phyloP scores from a whole-genome alignment of 257 asterid genomes.

The Petunia secreta region DNA sequence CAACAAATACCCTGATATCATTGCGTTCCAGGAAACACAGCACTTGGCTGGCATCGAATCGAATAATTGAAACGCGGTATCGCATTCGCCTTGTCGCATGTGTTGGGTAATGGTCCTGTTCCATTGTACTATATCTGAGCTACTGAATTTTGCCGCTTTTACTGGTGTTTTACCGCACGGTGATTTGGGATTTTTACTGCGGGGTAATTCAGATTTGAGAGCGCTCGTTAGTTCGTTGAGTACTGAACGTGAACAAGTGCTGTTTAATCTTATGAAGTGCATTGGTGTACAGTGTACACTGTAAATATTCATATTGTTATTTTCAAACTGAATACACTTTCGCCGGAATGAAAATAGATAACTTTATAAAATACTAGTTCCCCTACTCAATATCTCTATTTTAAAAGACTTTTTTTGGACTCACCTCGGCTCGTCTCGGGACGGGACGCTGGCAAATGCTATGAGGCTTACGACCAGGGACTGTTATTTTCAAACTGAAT shows the following conservation, averaged over 20 bases:
- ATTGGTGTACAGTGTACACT: constrained; percentile 44
- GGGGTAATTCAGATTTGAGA: constrained; percentile 8
- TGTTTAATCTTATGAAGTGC: constrained; percentile 47
- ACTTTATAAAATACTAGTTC: too few species aligned
- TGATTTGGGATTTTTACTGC: neutral
- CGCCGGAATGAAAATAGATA: too few species aligned
- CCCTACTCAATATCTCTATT: too few species aligned
- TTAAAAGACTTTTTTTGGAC: too few species aligned
- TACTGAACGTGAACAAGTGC: constrained; percentile 37
- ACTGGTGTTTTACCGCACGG: constrained; percentile 33
- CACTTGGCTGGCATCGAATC: constrained; percentile 70
- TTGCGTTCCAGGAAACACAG: constrained; percentile 73
- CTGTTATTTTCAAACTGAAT: too few species aligned
- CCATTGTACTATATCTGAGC: constrained; percentile 68
- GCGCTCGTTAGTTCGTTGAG: constrained; percentile 2
- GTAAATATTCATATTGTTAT: neutral
- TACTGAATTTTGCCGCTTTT: constrained; percentile 29
- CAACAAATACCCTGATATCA: constrained; percentile 74
- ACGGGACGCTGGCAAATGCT: too few species aligned
- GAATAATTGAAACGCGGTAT: constrained; percentile 68
- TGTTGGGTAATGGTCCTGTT: constrained; percentile 65
- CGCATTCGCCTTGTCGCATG: constrained; percentile 76
- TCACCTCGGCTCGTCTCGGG: too few species aligned
- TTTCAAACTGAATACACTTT: constrained; percentile 1
- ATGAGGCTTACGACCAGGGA: too few species aligned